These are phyloP conservation scores for Phytophthora chlamydospora DNA, from an alignment of 352 stramenopile species.

Conservation along the genomic window DNA sequence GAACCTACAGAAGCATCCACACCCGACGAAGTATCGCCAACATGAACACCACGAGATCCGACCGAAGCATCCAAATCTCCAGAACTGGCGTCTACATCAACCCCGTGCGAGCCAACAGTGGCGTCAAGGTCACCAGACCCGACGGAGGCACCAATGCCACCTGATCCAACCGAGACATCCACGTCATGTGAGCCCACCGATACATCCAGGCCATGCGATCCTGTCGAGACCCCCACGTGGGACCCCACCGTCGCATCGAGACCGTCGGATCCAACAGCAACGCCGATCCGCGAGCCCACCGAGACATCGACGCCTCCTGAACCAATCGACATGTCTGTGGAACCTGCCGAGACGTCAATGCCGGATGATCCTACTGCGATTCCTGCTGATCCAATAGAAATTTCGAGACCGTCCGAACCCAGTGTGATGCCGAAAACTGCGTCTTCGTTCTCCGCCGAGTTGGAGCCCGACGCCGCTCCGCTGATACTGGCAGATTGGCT, in stretches of 20 bases:
- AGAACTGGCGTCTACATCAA: conserved; percentile 13
- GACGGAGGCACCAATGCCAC: conserved; percentile 4
- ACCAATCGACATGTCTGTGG: conserved; percentile 6
- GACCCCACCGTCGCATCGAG: conserved; percentile 4
- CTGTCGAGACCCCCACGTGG: conserved; percentile 8
- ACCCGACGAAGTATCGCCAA: conserved; percentile 10
- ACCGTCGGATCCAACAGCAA: conserved; percentile 8
- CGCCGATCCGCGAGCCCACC: conserved; percentile 8
- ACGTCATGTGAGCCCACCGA: conserved; percentile 7
- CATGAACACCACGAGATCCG: conserved; percentile 14
- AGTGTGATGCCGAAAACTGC: conserved; percentile 16
- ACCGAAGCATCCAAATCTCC: conserved; percentile 14
- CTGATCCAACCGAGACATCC: conserved; percentile 13
- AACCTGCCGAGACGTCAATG: conserved; percentile 9
- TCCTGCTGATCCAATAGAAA: conserved; percentile 6
- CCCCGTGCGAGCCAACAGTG: conserved; percentile 4
- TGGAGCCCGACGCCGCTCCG: conserved; percentile 14
- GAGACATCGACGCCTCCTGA: conserved; percentile 17
- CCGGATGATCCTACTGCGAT: conserved; percentile 7
- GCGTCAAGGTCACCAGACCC: conserved; percentile 6
- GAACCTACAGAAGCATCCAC: conserved; percentile 18
- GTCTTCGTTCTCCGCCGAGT: conserved; percentile 16
- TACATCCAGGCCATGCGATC: conserved; percentile 13
- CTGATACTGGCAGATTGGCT: conserved; percentile 23
- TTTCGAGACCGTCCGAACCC: conserved; percentile 6